Percentiles rank a stretch among this genome's conserved stretches.
phyloP scores from a whole-genome alignment of 139 green algal genomes.

The Edaphochlamys debaryana region DNA sequence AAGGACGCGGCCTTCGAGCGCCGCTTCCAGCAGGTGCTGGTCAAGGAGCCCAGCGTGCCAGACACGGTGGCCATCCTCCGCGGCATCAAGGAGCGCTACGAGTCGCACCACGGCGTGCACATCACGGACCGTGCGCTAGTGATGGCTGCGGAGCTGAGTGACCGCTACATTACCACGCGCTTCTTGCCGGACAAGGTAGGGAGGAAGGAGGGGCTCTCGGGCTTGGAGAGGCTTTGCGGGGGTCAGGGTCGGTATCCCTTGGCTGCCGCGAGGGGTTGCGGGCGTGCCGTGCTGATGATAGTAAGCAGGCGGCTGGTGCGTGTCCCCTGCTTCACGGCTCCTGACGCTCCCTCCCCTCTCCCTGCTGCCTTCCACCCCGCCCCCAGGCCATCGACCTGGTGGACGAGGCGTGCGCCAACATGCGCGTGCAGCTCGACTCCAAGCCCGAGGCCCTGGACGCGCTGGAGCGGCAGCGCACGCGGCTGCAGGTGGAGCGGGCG shows the following conservation, averaged over 20 bases:
- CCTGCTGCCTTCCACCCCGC: background rate
- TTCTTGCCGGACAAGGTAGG: conserved; percentile 89
- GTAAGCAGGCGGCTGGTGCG: too few species aligned
- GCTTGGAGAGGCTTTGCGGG: too few species aligned
- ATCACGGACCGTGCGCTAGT: conserved; percentile 72
- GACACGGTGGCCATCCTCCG: conserved; percentile 96
- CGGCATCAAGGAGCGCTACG: conserved; percentile 85
- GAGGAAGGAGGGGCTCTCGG: too few species aligned
- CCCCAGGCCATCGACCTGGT: conserved; percentile 76
- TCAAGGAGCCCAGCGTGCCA: conserved; percentile 85
- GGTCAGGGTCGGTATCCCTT: background rate
- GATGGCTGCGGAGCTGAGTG: conserved; percentile 66
- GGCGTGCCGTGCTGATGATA: too few species aligned
- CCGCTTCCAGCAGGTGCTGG: conserved; percentile 90
- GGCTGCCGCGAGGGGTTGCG: too few species aligned
- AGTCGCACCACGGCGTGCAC: conserved; percentile 69
- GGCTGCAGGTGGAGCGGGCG: conserved; percentile 81
- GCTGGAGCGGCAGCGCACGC: conserved; percentile 76
- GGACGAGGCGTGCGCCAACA: conserved; percentile 66
- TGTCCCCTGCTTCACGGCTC: too few species aligned
- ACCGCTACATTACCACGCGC: conserved; percentile 72
- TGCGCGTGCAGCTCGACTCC: conserved; percentile 65
- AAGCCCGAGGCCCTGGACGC: conserved; percentile 88
- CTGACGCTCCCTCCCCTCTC: background rate
- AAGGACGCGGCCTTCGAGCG: conserved; percentile 94